A percentile compares a stretch with the other conserved stretches of the same genome.
These are phyloP conservation scores for Cystobasidium pallidum DNA, from an alignment of 1,284 basidiomycete species.

Conservation along the genomic window DNA sequence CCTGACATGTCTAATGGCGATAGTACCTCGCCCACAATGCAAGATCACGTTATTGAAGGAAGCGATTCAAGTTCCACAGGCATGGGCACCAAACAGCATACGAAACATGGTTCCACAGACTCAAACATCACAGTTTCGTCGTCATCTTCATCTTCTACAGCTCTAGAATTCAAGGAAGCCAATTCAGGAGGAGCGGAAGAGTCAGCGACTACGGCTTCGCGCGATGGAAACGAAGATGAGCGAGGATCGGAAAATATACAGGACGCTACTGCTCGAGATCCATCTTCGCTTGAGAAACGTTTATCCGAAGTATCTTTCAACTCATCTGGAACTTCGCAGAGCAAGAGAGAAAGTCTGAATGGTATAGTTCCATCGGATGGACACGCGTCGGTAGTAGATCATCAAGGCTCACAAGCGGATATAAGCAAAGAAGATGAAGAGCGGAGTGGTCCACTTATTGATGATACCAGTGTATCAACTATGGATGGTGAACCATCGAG, in stretches of 20 bases:
- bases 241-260: not conserved
- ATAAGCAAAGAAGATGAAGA: not conserved
- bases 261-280: not conserved
- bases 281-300: not conserved
- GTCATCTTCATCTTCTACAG: not conserved
- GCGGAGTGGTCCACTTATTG: not conserved
- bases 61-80: not conserved
- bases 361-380: not conserved
- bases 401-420: not conserved
- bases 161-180: slow-evolving; percentile 3
- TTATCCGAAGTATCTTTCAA: not conserved
- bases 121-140: slow-evolving; percentile 2
- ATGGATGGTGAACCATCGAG: slow-evolving; percentile 7
- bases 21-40: not conserved
- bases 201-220: not conserved
- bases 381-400: not conserved
- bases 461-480: not conserved
- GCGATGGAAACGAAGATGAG: not conserved
- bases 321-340: not conserved
- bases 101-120: slow-evolving; percentile 6
- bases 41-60: not conserved
- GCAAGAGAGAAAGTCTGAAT: not conserved
- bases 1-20: not conserved
- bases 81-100: not conserved
- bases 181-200: slow-evolving; percentile 2